Percentiles rank a stretch among this genome's conserved stretches.
Evolutionary conservation across 75 land plant species (phyloP).

Genomic region (Picea sitchensis): DNA sequence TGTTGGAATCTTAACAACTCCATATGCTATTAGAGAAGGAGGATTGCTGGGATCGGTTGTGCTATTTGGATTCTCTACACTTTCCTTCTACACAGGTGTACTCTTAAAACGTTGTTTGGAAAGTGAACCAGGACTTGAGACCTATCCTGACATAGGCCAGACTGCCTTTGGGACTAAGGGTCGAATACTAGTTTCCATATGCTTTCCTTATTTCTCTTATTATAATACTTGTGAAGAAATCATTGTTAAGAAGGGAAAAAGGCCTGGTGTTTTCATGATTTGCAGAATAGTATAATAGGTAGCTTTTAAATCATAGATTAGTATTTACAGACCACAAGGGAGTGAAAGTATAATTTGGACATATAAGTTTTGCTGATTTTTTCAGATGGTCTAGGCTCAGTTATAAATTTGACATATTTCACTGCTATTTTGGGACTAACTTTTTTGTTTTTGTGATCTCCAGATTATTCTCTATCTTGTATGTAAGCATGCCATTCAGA

Average conservation of each 20-base stretch:
- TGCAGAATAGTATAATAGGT: too few species aligned
- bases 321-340: too few species aligned
- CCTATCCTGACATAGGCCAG: slow-evolving; percentile 84
- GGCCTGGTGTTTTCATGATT: too few species aligned
- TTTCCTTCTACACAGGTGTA: slow-evolving; percentile 74
- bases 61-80: slow-evolving; percentile 42
- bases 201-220: slow-evolving; percentile 5
- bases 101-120: slow-evolving; percentile 63
- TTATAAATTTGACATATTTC: too few species aligned
- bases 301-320: too few species aligned
- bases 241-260: too few species aligned
- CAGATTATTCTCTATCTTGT: slow-evolving; percentile 78
- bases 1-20: slow-evolving; percentile 77
- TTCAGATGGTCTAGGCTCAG: too few species aligned
- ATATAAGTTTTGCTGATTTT: too few species aligned
- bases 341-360: too few species aligned
- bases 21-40: slow-evolving; percentile 79
- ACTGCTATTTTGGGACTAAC: background rate
- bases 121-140: slow-evolving; percentile 57
- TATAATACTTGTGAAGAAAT: background rate
- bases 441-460: slow-evolving; percentile 15
- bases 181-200: slow-evolving; percentile 56
- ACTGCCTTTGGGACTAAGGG: slow-evolving; percentile 76
- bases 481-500: slow-evolving; percentile 49
- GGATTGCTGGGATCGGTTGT: slow-evolving; percentile 64